These are phyloP conservation scores for Mycena epipterygia DNA, from an alignment of 768 basidiomycete species.

Conservation along the genomic window DNA sequence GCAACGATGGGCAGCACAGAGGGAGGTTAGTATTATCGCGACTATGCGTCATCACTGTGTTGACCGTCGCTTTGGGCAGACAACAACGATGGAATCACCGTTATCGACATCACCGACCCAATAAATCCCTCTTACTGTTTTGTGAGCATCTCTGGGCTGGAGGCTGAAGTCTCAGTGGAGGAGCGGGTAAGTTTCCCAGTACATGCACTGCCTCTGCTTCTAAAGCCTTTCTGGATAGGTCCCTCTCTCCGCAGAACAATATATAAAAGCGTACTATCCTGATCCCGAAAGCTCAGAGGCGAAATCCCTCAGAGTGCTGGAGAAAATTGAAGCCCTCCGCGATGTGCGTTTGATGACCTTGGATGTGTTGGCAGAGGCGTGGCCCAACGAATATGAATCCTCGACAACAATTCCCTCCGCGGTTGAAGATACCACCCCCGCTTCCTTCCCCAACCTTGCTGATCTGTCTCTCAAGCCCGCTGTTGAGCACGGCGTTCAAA, in stretches of 20 bases:
- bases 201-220: too few species aligned
- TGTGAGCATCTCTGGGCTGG: slow-evolving; percentile 18
- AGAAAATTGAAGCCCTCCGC: slow-evolving; percentile 32
- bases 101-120: slow-evolving; percentile 46
- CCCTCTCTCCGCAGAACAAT: slow-evolving; percentile 37
- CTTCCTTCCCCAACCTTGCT: slow-evolving; percentile 41
- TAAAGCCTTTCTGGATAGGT: neutral
- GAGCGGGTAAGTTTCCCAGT: slow-evolving; percentile 5
- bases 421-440: neutral
- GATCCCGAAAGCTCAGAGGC: slow-evolving; percentile 12
- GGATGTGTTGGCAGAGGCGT: slow-evolving; percentile 42
- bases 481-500: slow-evolving; percentile 39
- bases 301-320: neutral
- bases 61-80: slow-evolving; percentile 32
- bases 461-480: slow-evolving; percentile 46
- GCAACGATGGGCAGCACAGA: slow-evolving; percentile 39
- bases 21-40: slow-evolving; percentile 35
- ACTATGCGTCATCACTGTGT: neutral
- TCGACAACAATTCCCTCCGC: neutral
- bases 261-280: slow-evolving; percentile 36
- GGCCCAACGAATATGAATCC: slow-evolving; percentile 39
- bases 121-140: slow-evolving; percentile 43
- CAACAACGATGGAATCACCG: slow-evolving; percentile 48
- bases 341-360: slow-evolving; percentile 34
- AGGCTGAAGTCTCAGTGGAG: neutral